phyloP scores from a whole-genome alignment of 805 yeast species.

The Saturnispora halmiae region DNA sequence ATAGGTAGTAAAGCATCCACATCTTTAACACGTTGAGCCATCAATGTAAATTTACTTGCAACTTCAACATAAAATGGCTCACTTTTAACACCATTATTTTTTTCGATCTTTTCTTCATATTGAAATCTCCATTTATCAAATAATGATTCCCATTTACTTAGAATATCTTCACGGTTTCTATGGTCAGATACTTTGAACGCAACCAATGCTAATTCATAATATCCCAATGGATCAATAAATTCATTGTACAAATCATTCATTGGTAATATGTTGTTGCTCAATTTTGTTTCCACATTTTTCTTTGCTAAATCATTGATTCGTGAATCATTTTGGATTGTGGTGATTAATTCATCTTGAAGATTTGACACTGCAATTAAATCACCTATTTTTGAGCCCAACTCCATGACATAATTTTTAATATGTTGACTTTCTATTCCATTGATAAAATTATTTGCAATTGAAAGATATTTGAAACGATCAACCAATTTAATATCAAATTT shows the following conservation, averaged over 20 bases:
- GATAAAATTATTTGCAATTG: conserved; percentile 90
- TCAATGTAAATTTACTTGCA: conserved; percentile 31
- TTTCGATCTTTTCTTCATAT: conserved; percentile 20
- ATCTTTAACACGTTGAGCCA: conserved; percentile 54
- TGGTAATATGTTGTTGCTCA: conserved; percentile 57
- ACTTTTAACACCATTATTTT: conserved; percentile 13
- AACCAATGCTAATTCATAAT: conserved; percentile 68
- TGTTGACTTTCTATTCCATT: conserved; percentile 74
- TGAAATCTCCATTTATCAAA: conserved; percentile 41
- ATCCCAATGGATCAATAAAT: conserved; percentile 81
- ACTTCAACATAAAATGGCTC: conserved; percentile 34
- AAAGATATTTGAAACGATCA: conserved; percentile 76
- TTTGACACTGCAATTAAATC: conserved; percentile 82
- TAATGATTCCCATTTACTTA: conserved; percentile 69
- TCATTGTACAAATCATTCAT: conserved; percentile 77
- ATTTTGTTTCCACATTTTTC: conserved; percentile 39
- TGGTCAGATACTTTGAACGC: conserved; percentile 80
- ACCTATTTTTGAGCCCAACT: conserved; percentile 57
- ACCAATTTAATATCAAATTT: conserved; percentile 58
- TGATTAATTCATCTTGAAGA: conserved; percentile 61
- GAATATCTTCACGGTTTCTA: conserved; percentile 73
- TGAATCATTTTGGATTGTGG: conserved; percentile 41
- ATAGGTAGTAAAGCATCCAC: conserved; percentile 79
- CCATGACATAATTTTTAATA: conserved; percentile 66
- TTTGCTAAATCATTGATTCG: conserved; percentile 43